Evolutionary conservation across 108 stramenopile genomes (phyloP).

Genomic region (Cylindrotheca fusiformis): DNA sequence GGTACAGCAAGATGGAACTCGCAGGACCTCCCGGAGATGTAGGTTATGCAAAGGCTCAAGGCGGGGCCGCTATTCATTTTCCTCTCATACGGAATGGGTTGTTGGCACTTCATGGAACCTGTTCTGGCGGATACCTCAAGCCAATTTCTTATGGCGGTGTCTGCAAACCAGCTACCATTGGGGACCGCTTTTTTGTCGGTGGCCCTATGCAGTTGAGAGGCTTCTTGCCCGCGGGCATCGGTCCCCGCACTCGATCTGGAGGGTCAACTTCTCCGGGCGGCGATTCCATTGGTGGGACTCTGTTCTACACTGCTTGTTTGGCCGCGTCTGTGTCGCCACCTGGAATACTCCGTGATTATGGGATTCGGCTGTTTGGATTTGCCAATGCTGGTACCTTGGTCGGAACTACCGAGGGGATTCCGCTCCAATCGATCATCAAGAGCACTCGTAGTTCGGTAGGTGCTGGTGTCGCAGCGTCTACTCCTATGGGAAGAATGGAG

Average conservation of each 20-base stretch:
- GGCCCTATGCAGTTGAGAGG: constrained; percentile 79
- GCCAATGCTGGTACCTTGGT: constrained; percentile 71
- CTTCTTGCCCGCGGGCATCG: constrained; percentile 78
- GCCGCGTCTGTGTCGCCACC: constrained; percentile 62
- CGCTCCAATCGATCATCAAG: constrained; percentile 13
- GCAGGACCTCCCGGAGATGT: constrained; percentile 79
- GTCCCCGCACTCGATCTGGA: constrained; percentile 59
- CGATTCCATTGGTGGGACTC: constrained; percentile 74
- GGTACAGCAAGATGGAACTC: constrained; percentile 45
- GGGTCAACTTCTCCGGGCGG: constrained; percentile 64
- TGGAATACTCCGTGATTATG: constrained; percentile 46
- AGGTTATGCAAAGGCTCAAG: constrained; percentile 65
- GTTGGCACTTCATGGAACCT: constrained; percentile 57
- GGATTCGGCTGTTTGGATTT: constrained; percentile 72
- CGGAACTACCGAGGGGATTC: constrained; percentile 22
- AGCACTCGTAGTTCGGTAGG: constrained; percentile 59
- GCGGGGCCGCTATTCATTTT: constrained; percentile 55
- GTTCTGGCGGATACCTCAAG: constrained; percentile 46
- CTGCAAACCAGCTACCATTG: constrained; percentile 49
- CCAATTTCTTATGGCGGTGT: constrained; percentile 61
- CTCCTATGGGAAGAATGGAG: constrained; percentile 70
- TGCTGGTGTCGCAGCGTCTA: constrained; percentile 65
- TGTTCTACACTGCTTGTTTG: constrained; percentile 71
- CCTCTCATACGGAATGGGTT: constrained; percentile 13
- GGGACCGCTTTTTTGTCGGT: constrained; percentile 83